phyloP scores from a whole-genome alignment of 1,139 yeast genomes.

The Suhomyces guaymorum region DNA sequence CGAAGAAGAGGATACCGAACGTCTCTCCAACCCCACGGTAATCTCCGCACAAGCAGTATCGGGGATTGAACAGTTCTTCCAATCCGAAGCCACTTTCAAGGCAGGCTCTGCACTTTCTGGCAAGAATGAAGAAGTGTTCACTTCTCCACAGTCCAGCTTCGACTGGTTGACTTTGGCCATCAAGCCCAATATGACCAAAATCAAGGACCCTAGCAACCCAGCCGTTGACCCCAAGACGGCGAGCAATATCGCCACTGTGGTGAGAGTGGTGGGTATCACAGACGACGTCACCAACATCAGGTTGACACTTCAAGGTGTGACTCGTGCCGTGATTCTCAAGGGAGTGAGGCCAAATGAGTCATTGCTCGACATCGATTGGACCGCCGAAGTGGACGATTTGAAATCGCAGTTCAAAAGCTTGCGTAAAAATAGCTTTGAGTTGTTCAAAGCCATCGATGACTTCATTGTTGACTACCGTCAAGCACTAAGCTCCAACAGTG shows the following conservation, averaged over 20 bases:
- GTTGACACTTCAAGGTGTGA: conserved; percentile 55
- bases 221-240: conserved; percentile 15
- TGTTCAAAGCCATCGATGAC: conserved; percentile 43
- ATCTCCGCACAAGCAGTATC: conserved; percentile 38
- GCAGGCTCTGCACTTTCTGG: conserved; percentile 4
- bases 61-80: conserved; percentile 36
- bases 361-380: conserved; percentile 32
- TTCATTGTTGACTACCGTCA: conserved; percentile 46
- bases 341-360: conserved; percentile 30
- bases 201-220: conserved; percentile 24
- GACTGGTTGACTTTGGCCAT: conserved; percentile 46
- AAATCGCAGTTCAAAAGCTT: conserved; percentile 27
- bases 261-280: conserved; percentile 49
- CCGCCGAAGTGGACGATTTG: conserved; percentile 20
- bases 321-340: conserved; percentile 27
- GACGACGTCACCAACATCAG: conserved; percentile 48
- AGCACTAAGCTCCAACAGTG: conserved; percentile 19
- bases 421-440: conserved; percentile 23
- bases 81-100: conserved; percentile 20
- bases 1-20: conserved; percentile 17
- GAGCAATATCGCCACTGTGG: conserved; percentile 44
- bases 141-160: conserved; percentile 23
- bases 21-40: conserved; percentile 21
- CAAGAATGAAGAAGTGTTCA: conserved; percentile 3
- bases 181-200: conserved; percentile 42